Evolutionary conservation across 352 stramenopile species (phyloP).

Genomic region (Phytophthora pini): DNA sequence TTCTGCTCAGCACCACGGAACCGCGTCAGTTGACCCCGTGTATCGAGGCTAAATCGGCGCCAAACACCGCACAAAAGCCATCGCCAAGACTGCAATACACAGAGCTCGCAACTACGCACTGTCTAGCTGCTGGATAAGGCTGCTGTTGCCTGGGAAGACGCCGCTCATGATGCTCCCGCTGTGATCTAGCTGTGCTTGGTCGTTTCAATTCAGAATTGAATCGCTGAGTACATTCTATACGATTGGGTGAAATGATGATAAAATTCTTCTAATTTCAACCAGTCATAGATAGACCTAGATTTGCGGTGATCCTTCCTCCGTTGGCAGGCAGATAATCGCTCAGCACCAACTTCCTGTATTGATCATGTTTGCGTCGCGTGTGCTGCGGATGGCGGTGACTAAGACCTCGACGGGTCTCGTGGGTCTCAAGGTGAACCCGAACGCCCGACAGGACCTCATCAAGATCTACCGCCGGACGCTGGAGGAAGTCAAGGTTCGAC

Average conservation of each 20-base stretch:
- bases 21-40: constrained; percentile 9
- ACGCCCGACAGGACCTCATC: constrained; percentile 86
- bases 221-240: constrained; percentile 2
- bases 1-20: constrained; percentile 48
- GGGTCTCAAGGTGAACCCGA: constrained; percentile 84
- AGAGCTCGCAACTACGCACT: constrained; percentile 48
- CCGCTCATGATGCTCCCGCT: constrained; percentile 58
- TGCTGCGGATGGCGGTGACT: constrained; percentile 85
- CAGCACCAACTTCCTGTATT: constrained; percentile 19
- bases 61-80: constrained; percentile 8
- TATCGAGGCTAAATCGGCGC: neutral
- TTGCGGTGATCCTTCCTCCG: constrained; percentile 38
- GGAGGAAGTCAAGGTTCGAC: constrained; percentile 74
- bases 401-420: constrained; percentile 91
- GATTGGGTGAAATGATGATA: constrained; percentile 23
- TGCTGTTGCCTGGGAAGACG: constrained; percentile 83
- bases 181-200: constrained; percentile 4
- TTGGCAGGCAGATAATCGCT: constrained; percentile 28
- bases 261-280: constrained; percentile 13
- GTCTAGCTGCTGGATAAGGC: constrained; percentile 86
- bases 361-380: constrained; percentile 83
- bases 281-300: constrained; percentile 21
- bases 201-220: constrained; percentile 28
- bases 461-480: constrained; percentile 86
- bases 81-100: neutral